Conservation (phyloP, 176 grass and related monocot genomes). For the Neostapfia colusana region DNA sequence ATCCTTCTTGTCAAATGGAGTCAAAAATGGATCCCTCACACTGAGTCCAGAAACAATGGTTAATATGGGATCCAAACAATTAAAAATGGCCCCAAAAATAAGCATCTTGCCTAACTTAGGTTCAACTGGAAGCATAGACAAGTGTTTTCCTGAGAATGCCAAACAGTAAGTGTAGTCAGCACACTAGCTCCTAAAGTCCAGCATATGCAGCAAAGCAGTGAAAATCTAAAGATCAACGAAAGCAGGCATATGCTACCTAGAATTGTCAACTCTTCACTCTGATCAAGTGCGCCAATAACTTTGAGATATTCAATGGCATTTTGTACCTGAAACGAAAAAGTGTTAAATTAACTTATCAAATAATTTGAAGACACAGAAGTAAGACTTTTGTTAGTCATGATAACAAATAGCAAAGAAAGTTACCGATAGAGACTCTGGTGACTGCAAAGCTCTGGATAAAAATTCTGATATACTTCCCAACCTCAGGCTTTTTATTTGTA, state of each 20-base stretch:
- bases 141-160: constrained; percentile 69
- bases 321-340: constrained; percentile 66
- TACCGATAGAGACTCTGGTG: constrained; percentile 93
- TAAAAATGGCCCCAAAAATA: constrained; percentile 96
- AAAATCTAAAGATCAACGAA: constrained; percentile 33
- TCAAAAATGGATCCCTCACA: constrained; percentile 91
- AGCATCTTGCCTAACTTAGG: constrained; percentile 99
- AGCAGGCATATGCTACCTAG: constrained; percentile 51
- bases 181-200: constrained; percentile 20
- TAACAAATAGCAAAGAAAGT: constrained; percentile 5
- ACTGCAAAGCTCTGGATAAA: constrained; percentile 94
- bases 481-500: constrained; percentile 97
- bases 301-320: constrained; percentile 98
- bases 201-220: neutral
- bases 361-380: constrained; percentile 12
- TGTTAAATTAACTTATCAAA: constrained; percentile 29
- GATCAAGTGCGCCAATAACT: constrained; percentile 92
- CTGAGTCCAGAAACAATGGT: constrained; percentile 95
- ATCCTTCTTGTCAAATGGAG: constrained; percentile 98
- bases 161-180: constrained; percentile 31
- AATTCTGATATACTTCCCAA: constrained; percentile 96
- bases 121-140: constrained; percentile 97
- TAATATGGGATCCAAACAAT: constrained; percentile 85
- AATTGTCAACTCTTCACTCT: constrained; percentile 89
- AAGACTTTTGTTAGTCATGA: neutral